Evolutionary conservation across 108 stramenopile species (phyloP).

Genomic region (Fragilaria crotonensis): DNA sequence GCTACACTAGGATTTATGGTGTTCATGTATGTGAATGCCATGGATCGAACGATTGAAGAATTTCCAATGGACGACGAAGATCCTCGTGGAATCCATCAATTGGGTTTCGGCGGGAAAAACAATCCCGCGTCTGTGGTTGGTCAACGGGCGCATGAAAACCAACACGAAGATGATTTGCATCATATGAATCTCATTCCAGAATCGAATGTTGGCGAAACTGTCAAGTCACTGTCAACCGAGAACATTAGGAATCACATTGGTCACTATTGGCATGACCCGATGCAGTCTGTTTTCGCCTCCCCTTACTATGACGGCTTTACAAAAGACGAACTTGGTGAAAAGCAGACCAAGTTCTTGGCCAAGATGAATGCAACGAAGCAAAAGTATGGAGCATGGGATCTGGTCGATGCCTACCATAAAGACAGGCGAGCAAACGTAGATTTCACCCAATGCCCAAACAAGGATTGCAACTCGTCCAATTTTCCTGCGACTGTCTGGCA

Average conservation of each 20-base stretch:
- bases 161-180: constrained; percentile 2
- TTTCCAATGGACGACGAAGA: background rate
- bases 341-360: constrained; percentile 1
- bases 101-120: constrained; percentile 7
- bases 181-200: background rate
- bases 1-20: background rate
- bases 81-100: constrained; percentile 6
- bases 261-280: constrained; percentile 20
- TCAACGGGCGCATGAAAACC: background rate
- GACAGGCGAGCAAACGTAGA: constrained; percentile 1
- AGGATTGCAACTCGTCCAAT: constrained; percentile 24
- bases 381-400: constrained; percentile 13
- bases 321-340: constrained; percentile 2
- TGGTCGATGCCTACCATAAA: constrained; percentile 3
- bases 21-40: constrained; percentile 1
- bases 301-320: constrained; percentile 5
- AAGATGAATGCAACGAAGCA: constrained; percentile 7
- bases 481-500: constrained; percentile 46
- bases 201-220: background rate
- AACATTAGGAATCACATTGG: constrained; percentile 11
- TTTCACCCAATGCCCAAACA: constrained; percentile 14
- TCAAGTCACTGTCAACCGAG: constrained; percentile 6
- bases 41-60: constrained; percentile 1
- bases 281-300: constrained; percentile 7
- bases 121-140: constrained; percentile 1